Base-by-base conservation (phyloP, 139 green algal genomes). In the Ulvella scutata region DNA sequence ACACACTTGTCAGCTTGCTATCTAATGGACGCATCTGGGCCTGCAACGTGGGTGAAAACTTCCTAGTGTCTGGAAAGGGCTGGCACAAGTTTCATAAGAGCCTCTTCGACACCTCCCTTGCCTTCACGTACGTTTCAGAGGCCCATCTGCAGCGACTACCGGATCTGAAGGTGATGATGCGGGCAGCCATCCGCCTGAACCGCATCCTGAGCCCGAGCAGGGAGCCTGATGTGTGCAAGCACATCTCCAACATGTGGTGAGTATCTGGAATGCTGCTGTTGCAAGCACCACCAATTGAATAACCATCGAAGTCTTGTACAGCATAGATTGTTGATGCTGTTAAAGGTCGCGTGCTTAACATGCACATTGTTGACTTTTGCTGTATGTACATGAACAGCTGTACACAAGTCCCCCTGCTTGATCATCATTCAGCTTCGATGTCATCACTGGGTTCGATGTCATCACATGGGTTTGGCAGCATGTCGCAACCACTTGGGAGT, bases 221-320 rank as follows among this genome's bases (percentile, higher is more conserved):
- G 6, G 82, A 87, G 43, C 78, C 79, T 2, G 77, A 85, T n/a
- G 84, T 90, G 6, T 82, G 87, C 10, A 72, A 72, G 38, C 61
- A 74, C 28, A 80, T 87, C 3, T 72, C 60, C 61, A 90, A 89
- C 84, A 90, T 90, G 86, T 90, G 86, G 86, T 89, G 17, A 13
- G 51, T 26, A 26, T 59, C 40, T 17, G 40, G n/a, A n/a, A n/a
- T n/a, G n/a, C n/a, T n/a, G n/a, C n/a, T n/a, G n/a, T n/a, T n/a
- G n/a, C n/a, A n/a, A n/a, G n/a, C n/a, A n/a, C n/a, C n/a, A n/a
- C n/a, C n/a, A n/a, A n/a, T n/a, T n/a, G n/a, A n/a, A n/a, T n/a
- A n/a, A n/a, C n/a, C n/a, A n/a, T n/a, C n/a, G n/a, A n/a, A n/a
- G n/a, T n/a, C n/a, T n/a, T n/a, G n/a, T n/a, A n/a, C n/a, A n/a